Evolutionary conservation across 352 stramenopile genomes (phyloP), one percentile per base, ranked within the genome.

Genomic region (Globisporangium emineosum): DNA sequence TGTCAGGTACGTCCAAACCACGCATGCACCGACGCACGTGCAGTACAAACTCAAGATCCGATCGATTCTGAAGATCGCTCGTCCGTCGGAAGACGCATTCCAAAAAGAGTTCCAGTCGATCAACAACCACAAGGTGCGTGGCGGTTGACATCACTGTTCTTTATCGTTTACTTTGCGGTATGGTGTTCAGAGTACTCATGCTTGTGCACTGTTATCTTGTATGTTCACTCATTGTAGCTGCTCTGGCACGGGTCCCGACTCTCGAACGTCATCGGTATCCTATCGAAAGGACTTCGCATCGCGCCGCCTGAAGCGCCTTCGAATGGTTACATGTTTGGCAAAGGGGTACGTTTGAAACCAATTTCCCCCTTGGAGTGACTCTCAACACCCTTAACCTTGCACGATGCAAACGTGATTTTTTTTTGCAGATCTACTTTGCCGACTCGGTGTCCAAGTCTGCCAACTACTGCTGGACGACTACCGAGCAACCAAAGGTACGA

Each of bases 261-360:
- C 19, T 84, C 77, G 55, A 97, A 97, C 47, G 72, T 93, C 43
- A 72, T 90, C 23, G 83, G 88, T 8, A 94, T 97, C 45, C 63
- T 97, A 7, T 81, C 78, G 2, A 81, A 94, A 27, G 89, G 89
- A 12, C 73, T 97, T 25, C 80, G 86, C 5, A 76, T 97, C 32
- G 89, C 89, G 17, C 89, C 89, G 12, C 74, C 88, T 1, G 88
- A 97, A 59, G 88, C 86, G 0, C 85, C 85, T 1, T 77, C 70
- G 40, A 88, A 88, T 52, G 89, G 89, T 57, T 94, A 89, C 73
- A 81, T 85, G 76, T 96, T 94, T 63, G 87, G 88, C 73, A 96
- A 95, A 76, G 89, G 89, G 8, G 83, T 91, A 78, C 42, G 42
- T 50, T 9, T 6, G 19, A 12, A 43, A 43, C 4, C 12, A 43